phyloP scores from a whole-genome alignment of 2,329 filamentous ascomycete species.

The Fusarium palustre region DNA sequence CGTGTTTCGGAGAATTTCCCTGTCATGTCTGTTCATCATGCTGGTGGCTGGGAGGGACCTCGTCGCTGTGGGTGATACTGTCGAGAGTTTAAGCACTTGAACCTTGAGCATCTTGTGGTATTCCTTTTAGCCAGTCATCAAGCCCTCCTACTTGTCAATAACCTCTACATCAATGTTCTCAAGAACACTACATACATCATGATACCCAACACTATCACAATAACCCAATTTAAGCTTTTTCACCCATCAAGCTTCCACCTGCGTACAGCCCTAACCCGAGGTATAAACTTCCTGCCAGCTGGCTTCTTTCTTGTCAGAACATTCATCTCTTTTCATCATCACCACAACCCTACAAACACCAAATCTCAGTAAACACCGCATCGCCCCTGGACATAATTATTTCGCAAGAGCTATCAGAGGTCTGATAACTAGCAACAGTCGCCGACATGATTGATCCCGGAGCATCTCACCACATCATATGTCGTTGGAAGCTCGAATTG shows the following conservation, averaged over 20 bases:
- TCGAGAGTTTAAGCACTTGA: too few species aligned
- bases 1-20: too few species aligned
- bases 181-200: too few species aligned
- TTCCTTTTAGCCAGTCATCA: too few species aligned
- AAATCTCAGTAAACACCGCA: background rate
- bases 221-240: background rate
- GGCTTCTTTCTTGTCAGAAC: background rate
- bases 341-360: background rate
- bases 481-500: background rate
- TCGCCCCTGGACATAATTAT: background rate
- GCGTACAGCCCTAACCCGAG: background rate
- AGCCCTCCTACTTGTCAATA: too few species aligned
- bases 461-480: background rate
- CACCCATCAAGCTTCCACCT: background rate
- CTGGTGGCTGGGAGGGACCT: too few species aligned
- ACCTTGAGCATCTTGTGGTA: too few species aligned
- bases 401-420: background rate
- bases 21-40: too few species aligned
- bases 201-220: too few species aligned
- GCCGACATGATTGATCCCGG: fast-evolving
- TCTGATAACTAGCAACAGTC: background rate
- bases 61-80: too few species aligned
- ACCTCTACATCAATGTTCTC: too few species aligned
- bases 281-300: background rate
- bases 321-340: background rate